A percentile compares a stretch with the other conserved stretches of the same genome.
phyloP scores from a whole-genome alignment of 768 basidiomycete genomes.

The Lentinula guzmanii region DNA sequence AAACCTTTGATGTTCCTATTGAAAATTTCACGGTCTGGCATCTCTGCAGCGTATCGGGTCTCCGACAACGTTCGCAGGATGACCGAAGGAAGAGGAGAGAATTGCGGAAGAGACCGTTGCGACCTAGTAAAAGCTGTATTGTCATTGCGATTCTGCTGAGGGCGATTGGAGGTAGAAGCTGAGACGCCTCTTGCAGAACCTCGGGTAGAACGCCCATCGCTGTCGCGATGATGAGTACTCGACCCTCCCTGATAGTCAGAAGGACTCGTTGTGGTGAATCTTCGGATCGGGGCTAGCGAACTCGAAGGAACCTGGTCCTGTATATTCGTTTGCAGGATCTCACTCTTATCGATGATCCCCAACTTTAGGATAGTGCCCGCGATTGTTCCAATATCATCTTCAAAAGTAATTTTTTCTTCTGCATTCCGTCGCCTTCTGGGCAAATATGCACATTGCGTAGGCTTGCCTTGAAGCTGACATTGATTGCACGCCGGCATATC shows the following conservation, averaged over 20 bases:
- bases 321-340: not conserved
- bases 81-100: conserved; percentile 3
- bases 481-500: conserved; percentile 6
- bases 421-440: conserved; percentile 4
- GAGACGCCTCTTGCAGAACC: not conserved
- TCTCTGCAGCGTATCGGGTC: not conserved
- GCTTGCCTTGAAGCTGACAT: conserved; percentile 4
- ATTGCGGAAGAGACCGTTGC: not conserved
- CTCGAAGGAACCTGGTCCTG: not conserved
- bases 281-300: not conserved
- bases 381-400: conserved; percentile 5
- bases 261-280: not conserved
- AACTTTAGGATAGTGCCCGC: conserved; percentile 1
- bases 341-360: not conserved
- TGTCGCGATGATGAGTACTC: not conserved
- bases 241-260: conserved; percentile 1
- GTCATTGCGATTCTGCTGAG: not conserved
- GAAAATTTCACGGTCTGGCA: conserved; percentile 3
- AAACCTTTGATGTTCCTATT: not conserved
- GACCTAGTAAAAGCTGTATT: not conserved
- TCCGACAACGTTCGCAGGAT: not conserved
- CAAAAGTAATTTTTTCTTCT: conserved; percentile 1
- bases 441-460: not conserved
- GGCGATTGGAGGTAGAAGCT: not conserved
- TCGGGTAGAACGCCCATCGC: not conserved